Base-by-base conservation (phyloP, 164 flowering plant species). In the Dillenia turbinata region DNA sequence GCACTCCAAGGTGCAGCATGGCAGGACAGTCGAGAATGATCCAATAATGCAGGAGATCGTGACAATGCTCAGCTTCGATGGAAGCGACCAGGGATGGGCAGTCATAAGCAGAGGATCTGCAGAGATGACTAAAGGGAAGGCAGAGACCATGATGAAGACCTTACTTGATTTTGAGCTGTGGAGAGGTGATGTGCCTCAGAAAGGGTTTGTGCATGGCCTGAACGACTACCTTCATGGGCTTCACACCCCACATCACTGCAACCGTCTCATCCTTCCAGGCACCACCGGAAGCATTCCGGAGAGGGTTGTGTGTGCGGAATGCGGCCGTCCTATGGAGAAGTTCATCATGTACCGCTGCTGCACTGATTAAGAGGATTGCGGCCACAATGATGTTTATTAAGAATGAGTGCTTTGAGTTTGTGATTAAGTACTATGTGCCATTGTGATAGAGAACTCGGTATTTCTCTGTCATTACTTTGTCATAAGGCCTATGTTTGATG, bases 311-410 rank as follows among this genome's bases (percentile, higher is more conserved):
- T 86, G 88, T 49, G 77, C 84, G 1, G 89, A 86, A 47, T 86
- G 92, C 19, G 80, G 84, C 44, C 72, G 80, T 6, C 17, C 68
- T 5, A 86, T 86, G 92, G 85, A 86, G 69, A 81, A 75, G 77
- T 79, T 68, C 76, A 59, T 78, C 67, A 79, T 81, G 84, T 86
- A 79, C 40, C 82, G 85, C 46, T 86, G 92, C 79, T 86, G 92
- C 74, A 78, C 59, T 10, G 89, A 86, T 47, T 84, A 64, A 72
- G 24, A 10, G 3, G 52, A 26, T 15, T 9, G 26, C 40, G 40
- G 5, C 40, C 6, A 33, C 40, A 33, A 33, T 33, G 40, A 6
- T 33, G 0, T 33, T 33, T 33, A 33, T 33, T 33, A 33, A 33
- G 40, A 33, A 33, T 33, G 40, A 33, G 40, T 33, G 6, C 40